These are phyloP conservation scores for Fraxinus paxiana DNA, from an alignment of 305 asterid species.

Conservation along the genomic window DNA sequence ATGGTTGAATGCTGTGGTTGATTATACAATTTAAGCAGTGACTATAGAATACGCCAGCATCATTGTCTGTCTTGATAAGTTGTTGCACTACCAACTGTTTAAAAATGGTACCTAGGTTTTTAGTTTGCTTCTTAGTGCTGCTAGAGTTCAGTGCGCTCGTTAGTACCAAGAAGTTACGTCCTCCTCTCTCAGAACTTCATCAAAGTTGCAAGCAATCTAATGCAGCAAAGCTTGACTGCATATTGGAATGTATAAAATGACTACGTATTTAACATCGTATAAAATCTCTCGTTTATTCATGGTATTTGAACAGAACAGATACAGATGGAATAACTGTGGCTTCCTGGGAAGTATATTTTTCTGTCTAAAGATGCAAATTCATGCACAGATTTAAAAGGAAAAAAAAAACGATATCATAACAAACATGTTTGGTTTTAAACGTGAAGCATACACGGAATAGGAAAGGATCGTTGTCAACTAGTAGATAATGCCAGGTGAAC, in stretches of 20 bases:
- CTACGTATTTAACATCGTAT: background rate
- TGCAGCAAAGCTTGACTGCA: background rate
- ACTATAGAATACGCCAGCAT: background rate
- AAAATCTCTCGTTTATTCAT: background rate
- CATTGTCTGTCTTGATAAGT: background rate
- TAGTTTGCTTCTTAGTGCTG: background rate
- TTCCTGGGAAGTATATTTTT: background rate
- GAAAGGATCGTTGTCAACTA: background rate
- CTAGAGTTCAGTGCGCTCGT: background rate
- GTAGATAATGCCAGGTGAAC: background rate
- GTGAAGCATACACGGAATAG: background rate
- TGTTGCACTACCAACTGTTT: background rate
- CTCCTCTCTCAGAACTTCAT: background rate
- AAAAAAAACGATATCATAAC: background rate
- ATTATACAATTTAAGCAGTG: background rate
- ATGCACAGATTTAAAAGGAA: background rate
- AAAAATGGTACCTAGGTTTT: background rate
- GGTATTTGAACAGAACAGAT: background rate
- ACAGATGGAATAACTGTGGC: background rate
- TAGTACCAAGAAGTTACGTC: background rate
- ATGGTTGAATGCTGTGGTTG: background rate
- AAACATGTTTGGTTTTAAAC: background rate
- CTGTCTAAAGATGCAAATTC: background rate
- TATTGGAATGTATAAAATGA: background rate
- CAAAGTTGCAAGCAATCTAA: background rate